Conservation (phyloP, 2,329 filamentous ascomycete genomes). For the Fusarium beomiforme region DNA sequence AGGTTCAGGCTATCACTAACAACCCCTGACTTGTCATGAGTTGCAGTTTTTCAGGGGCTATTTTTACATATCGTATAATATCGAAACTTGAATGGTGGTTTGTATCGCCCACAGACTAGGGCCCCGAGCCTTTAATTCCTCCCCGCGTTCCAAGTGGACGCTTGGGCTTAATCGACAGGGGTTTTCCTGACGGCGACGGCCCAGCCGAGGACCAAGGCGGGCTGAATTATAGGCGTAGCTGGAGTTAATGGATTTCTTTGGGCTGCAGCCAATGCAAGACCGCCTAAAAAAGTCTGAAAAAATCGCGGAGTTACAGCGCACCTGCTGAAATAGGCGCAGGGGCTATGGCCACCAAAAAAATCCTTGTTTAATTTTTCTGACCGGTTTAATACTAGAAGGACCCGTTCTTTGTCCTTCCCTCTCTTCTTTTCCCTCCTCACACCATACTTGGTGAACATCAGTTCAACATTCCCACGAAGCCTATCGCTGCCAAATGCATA, state of each 20-base stretch:
- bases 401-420: constrained; percentile 25
- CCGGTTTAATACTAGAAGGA: constrained; percentile 31
- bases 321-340: constrained; percentile 21
- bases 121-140: constrained; percentile 31
- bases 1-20: not conserved
- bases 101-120: constrained; percentile 16
- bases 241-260: constrained; percentile 4
- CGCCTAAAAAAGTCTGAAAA: constrained; percentile 34
- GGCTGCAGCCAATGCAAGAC: constrained; percentile 20
- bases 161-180: constrained; percentile 9
- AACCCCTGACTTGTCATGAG: constrained; percentile 5
- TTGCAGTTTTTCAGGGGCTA: constrained; percentile 29
- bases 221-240: constrained; percentile 6
- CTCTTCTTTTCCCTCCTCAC: constrained; percentile 35
- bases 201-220: constrained; percentile 11
- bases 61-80: constrained; percentile 32
- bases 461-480: constrained; percentile 25
- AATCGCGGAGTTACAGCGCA: constrained; percentile 17
- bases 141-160: constrained; percentile 37
- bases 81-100: constrained; percentile 13
- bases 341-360: constrained; percentile 33
- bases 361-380: constrained; percentile 12
- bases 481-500: constrained; percentile 63
- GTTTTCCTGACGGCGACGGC: constrained; percentile 1
- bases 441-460: constrained; percentile 43